These are phyloP conservation scores for Sphaerulina vaccinii DNA, from an alignment of 2,329 filamentous ascomycete genomes.

Conservation along the genomic window DNA sequence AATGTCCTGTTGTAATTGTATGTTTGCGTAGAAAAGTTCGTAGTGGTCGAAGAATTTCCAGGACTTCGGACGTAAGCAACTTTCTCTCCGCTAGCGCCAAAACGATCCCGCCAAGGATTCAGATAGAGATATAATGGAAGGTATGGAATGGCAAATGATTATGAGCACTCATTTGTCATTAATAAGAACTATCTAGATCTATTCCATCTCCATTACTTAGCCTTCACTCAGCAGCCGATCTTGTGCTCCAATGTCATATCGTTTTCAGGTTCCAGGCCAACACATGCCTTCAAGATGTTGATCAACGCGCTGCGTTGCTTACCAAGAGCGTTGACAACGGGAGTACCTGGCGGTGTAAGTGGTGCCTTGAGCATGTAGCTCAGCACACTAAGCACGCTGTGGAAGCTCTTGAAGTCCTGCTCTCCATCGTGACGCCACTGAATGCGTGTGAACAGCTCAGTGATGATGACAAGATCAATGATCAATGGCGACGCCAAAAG, in stretches of 20 bases:
- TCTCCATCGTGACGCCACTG: slow-evolving; percentile 69
- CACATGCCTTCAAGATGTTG: slow-evolving; percentile 98
- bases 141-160: too few species aligned
- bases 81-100: neutral
- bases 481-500: slow-evolving; percentile 93
- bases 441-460: slow-evolving; percentile 98
- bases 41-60: too few species aligned
- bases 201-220: too few species aligned
- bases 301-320: slow-evolving; percentile 94
- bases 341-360: slow-evolving; percentile 87
- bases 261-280: slow-evolving; percentile 93
- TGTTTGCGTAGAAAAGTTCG: neutral
- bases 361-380: slow-evolving; percentile 99
- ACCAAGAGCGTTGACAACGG: slow-evolving; percentile 89
- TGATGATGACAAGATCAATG: slow-evolving; percentile 88
- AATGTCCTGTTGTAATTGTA: neutral
- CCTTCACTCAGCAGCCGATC: slow-evolving; percentile 50
- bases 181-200: too few species aligned
- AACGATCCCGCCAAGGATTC: neutral
- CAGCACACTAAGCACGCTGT: slow-evolving; percentile 92
- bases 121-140: too few species aligned
- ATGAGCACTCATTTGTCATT: too few species aligned
- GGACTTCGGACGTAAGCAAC: neutral
- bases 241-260: slow-evolving; percentile 99
- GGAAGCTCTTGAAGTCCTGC: slow-evolving; percentile 85